Evolutionary conservation across 768 basidiomycete species (phyloP), one percentile per base, ranked within the genome.

Genomic region (Hypholoma sublateritium): DNA sequence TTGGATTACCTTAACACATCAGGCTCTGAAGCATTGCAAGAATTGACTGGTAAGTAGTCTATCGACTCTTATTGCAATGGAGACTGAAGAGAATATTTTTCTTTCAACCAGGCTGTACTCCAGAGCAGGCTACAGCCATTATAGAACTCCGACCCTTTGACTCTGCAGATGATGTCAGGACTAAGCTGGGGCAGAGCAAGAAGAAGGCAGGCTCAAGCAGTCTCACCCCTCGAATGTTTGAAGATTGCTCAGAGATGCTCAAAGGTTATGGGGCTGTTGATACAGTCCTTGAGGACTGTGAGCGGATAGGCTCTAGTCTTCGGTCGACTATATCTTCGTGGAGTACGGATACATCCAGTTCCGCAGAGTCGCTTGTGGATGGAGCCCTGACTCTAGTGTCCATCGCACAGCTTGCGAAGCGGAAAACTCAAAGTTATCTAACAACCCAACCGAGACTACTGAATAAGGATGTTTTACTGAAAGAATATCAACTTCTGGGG

Each of bases 401-500:
- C 2, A 65, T 88, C 58, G 70, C 74, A 37, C 63, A 73, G 16
- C 62, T 77, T 9, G 74, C 73, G 41, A 71, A 74, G 45, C 72
- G 71, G 47, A 77, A 73, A 48, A 67, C 80, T 32, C 77, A 79
- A 53, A 86, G 87, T 60, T 97, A 89, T 69, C 78, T 98, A 61
- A 76, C 82, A 44, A 71, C 74, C 36, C 95, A 97, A 64, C 97
- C 97, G 8, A 72, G 80, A 12, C 70, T 82, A 28, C 72, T 97
- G 8, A 77, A 83, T 41, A 74, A 85, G 28, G 82, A 80, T 45
- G 86, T 95, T 57, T 79, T 77, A 65, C 77, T 99, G 65, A 99
- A 99, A 77, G 95, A 96, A 63, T 99, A 99, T 70, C 96, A 99
- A 72, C 77, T 98, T 57, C 80, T 98, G 56, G 97, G 97, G n/a